Percentiles rank a stretch among this genome's conserved stretches.
phyloP scores from a whole-genome alignment of 78 protist species.

The Creolimax fragrantissima region DNA sequence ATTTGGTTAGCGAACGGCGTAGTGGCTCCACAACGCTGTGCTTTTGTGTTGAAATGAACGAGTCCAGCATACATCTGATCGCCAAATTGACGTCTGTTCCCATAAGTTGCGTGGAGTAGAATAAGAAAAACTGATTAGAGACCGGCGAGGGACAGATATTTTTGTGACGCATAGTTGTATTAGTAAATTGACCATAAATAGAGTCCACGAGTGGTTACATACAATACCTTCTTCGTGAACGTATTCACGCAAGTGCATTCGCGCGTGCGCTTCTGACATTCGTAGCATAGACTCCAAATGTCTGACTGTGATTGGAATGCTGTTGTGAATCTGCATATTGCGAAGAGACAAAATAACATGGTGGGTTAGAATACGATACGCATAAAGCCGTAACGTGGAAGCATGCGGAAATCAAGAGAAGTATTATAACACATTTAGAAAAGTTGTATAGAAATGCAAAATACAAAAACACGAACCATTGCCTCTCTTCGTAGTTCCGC shows the following conservation, averaged over 20 bases:
- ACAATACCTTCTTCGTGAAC: slow-evolving; percentile 16
- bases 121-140: too few species aligned
- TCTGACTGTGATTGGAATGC: slow-evolving; percentile 86
- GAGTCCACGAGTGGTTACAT: too few species aligned
- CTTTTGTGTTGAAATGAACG: slow-evolving; percentile 84
- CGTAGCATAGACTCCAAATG: slow-evolving; percentile 89
- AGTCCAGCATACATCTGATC: slow-evolving; percentile 71
- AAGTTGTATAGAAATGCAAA: neutral
- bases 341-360: neutral
- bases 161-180: too few species aligned
- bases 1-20: slow-evolving; percentile 16
- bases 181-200: too few species aligned
- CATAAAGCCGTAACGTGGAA: neutral
- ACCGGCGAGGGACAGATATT: too few species aligned
- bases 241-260: slow-evolving; percentile 84
- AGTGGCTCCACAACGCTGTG: slow-evolving; percentile 27
- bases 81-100: slow-evolving; percentile 80
- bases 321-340: slow-evolving; percentile 36
- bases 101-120: neutral
- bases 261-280: slow-evolving; percentile 92
- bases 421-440: neutral
- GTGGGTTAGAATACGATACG: neutral
- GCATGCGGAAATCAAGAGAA: neutral
- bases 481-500: slow-evolving; percentile 83
- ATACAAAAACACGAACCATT: neutral